A percentile compares a stretch with the other conserved stretches of the same genome.
Evolutionary conservation across 371 early-diverging fungal genomes (phyloP).

Genomic region (Syncephalastrum racemosum): DNA sequence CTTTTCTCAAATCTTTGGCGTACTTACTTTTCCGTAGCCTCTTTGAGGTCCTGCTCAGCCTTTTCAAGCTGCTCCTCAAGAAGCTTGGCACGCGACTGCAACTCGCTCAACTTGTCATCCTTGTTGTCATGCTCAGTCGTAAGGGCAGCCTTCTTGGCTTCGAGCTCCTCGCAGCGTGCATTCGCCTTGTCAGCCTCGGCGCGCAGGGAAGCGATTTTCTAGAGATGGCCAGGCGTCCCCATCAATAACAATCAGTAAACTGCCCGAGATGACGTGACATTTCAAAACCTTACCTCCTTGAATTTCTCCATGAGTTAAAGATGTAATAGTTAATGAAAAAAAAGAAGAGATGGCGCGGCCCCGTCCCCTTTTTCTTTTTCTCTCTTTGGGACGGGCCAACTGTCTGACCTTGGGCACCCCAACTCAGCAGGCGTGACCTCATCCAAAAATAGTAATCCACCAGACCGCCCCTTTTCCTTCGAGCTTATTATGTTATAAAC

Average conservation of each 20-base stretch:
- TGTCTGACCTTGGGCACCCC: too few relatives aligned
- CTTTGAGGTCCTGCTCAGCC: slow-evolving; percentile 63
- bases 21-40: slow-evolving; percentile 68
- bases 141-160: slow-evolving; percentile 55
- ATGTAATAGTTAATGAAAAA: background rate
- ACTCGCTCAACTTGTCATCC: slow-evolving; percentile 66
- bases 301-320: slow-evolving; percentile 17
- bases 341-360: slow-evolving; percentile 2
- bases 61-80: slow-evolving; percentile 68
- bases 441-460: background rate
- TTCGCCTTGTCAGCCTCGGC: slow-evolving; percentile 67
- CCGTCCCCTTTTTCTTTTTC: slow-evolving; percentile 11
- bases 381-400: too few relatives aligned
- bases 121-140: slow-evolving; percentile 59
- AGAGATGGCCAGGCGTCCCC: slow-evolving; percentile 6
- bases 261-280: too few relatives aligned
- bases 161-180: slow-evolving; percentile 65
- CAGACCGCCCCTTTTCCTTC: too few relatives aligned
- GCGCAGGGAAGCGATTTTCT: slow-evolving; percentile 73
- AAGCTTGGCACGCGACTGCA: slow-evolving; percentile 60
- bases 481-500: too few relatives aligned
- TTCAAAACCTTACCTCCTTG: slow-evolving; percentile 14
- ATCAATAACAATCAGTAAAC: too few relatives aligned
- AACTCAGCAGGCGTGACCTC: too few relatives aligned
- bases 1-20: too few relatives aligned